These are phyloP conservation scores for Daldinia childiae DNA, from an alignment of 495 filamentous ascomycete genomes.

Conservation along the genomic window DNA sequence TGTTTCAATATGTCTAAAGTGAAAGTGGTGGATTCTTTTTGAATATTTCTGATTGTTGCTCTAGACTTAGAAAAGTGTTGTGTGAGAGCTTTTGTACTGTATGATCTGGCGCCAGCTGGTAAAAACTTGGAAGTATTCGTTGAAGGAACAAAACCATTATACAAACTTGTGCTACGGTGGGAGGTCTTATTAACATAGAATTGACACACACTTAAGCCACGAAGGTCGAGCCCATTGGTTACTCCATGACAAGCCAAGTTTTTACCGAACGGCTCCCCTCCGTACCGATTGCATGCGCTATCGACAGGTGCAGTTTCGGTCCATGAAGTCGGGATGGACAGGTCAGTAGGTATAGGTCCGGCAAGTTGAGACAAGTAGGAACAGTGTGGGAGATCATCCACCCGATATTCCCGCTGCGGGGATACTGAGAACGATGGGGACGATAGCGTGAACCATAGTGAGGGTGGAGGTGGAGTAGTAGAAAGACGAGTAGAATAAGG, in stretches of 20 bases:
- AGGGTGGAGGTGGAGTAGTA: constrained; percentile 2
- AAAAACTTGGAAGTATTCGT: background rate
- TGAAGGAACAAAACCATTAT: constrained; percentile 13
- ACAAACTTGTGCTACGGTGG: constrained; percentile 3
- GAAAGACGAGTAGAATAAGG: constrained; percentile 3
- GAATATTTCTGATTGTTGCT: constrained; percentile 5
- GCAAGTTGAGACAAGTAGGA: constrained; percentile 16
- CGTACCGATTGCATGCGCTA: constrained; percentile 28
- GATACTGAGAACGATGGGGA: constrained; percentile 3
- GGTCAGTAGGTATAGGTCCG: background rate
- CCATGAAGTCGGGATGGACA: constrained; percentile 18
- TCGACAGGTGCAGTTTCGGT: constrained; percentile 31
- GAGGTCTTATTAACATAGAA: background rate
- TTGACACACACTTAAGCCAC: background rate
- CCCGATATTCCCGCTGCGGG: constrained; percentile 27
- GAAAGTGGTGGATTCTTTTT: constrained; percentile 5
- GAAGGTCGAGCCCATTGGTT: constrained; percentile 20
- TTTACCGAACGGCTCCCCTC: constrained; percentile 33
- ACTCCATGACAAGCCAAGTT: constrained; percentile 14
- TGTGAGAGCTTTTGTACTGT: constrained; percentile 9
- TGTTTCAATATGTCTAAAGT: constrained; percentile 9
- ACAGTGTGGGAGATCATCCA: constrained; percentile 27
- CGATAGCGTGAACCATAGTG: constrained; percentile 12
- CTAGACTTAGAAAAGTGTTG: background rate
- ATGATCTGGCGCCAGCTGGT: constrained; percentile 6